A percentile compares a stretch with the other conserved stretches of the same genome.
Conservation (phyloP, 2,329 filamentous ascomycete species). For the Alternaria burnsii region DNA sequence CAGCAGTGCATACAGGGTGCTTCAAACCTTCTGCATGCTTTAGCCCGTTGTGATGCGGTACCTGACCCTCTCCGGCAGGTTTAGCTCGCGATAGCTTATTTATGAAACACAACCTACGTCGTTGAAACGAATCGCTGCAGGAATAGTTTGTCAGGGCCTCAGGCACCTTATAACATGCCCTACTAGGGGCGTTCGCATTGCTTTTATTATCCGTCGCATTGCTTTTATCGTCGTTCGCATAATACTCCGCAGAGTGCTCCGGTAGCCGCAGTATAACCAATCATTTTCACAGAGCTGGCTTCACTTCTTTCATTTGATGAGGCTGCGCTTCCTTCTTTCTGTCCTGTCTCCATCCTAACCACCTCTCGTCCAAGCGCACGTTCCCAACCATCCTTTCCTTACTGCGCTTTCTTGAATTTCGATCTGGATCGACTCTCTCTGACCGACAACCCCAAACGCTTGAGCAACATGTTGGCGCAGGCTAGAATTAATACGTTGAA, state of each 20-base stretch:
- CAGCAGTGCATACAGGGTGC: constrained; percentile 7
- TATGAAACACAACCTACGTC: constrained; percentile 28
- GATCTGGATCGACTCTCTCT: constrained; percentile 12
- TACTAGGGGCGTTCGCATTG: constrained; percentile 11
- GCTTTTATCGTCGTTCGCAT: not conserved
- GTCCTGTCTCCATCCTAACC: not conserved
- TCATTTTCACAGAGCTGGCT: constrained; percentile 8
- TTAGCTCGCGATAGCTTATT: constrained; percentile 2
- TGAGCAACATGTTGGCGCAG: constrained; percentile 25
- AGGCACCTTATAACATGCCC: constrained; percentile 23
- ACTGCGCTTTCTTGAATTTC: constrained; percentile 12
- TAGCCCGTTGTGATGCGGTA: constrained; percentile 14
- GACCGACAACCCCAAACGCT: constrained; percentile 1
- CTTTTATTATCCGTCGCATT: constrained; percentile 18
- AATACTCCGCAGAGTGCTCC: constrained; percentile 8
- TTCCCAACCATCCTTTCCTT: constrained; percentile 3
- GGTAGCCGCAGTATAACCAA: constrained; percentile 4
- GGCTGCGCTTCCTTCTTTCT: constrained; percentile 6
- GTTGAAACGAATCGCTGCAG: constrained; percentile 29
- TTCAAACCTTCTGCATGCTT: constrained; percentile 18
- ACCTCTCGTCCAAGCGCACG: constrained; percentile 11
- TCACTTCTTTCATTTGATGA: constrained; percentile 15
- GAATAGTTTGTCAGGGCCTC: constrained; percentile 6
- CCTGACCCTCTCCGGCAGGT: constrained; percentile 18
- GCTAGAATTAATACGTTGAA: constrained; percentile 32